Percentiles rank a stretch among this genome's conserved stretches.
These are phyloP conservation scores for Pestalotiopsis sp. DNA, from an alignment of 2,329 filamentous ascomycete species.

Conservation along the genomic window DNA sequence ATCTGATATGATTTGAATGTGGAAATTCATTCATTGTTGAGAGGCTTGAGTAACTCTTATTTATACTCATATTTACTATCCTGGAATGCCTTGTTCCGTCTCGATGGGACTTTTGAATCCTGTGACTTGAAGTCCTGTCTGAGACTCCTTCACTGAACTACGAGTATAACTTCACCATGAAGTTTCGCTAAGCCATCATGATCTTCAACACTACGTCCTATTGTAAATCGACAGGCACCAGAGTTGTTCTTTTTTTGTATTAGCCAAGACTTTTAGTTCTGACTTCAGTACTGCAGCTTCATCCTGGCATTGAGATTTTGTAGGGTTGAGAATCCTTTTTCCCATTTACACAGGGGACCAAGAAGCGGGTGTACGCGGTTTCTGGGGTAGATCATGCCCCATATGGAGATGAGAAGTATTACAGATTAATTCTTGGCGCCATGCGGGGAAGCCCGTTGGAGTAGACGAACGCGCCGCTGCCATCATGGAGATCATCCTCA, in stretches of 20 bases:
- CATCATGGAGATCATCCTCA: background rate
- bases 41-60: background rate
- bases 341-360: background rate
- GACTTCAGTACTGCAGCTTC: background rate
- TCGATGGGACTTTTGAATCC: background rate
- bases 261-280: background rate
- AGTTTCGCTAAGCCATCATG: background rate
- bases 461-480: background rate
- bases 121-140: background rate
- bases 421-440: background rate
- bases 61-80: background rate
- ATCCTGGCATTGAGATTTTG: background rate
- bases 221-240: background rate
- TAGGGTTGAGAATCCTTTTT: background rate
- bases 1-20: background rate
- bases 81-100: background rate
- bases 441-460: background rate
- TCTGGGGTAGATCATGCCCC: background rate
- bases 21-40: background rate
- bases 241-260: conserved; percentile 1
- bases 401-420: background rate
- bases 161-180: background rate
- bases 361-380: background rate
- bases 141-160: background rate
- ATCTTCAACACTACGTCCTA: background rate